Conservation (phyloP, 495 filamentous ascomycete genomes). For the Aspergillus sclerotioniger region DNA sequence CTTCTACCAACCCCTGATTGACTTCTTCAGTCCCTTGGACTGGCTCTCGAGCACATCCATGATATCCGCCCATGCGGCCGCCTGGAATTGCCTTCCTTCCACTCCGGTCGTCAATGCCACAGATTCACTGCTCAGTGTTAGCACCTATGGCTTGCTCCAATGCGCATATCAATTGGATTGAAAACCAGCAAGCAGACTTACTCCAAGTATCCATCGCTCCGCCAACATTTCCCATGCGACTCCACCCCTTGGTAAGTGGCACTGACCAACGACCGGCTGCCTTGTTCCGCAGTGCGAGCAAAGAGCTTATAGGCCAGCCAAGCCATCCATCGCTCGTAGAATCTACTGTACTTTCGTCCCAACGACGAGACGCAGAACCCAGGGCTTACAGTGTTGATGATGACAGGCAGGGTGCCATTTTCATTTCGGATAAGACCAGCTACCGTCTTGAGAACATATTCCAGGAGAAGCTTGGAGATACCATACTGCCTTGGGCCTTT, state of each 20-base stretch:
- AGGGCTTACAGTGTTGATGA: constrained; percentile 47
- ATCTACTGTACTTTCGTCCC: constrained; percentile 37
- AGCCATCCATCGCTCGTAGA: constrained; percentile 36
- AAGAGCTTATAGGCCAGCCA: constrained; percentile 42
- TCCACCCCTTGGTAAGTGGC: constrained; percentile 47
- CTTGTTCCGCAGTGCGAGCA: constrained; percentile 49
- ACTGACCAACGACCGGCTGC: constrained; percentile 51
- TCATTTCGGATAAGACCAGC: constrained; percentile 31
- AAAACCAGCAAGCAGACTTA: constrained; percentile 22
- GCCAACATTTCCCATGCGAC: constrained; percentile 52
- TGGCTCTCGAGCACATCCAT: constrained; percentile 30
- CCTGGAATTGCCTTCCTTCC: constrained; percentile 35
- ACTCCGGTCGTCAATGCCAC: constrained; percentile 31
- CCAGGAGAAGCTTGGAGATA: constrained; percentile 48
- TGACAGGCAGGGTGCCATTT: constrained; percentile 37
- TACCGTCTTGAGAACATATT: constrained; percentile 42
- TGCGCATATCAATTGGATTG: not conserved
- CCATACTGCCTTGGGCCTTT: constrained; percentile 41
- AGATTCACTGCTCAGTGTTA: constrained; percentile 32
- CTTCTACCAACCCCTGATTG: constrained; percentile 9
- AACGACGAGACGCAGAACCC: constrained; percentile 42
- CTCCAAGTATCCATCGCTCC: constrained; percentile 45
- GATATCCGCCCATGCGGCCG: constrained; percentile 43
- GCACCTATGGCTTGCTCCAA: not conserved
- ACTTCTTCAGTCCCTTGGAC: constrained; percentile 21